Conservation (phyloP, 371 early-diverging fungal species). For the Rhizopus microsporus region DNA sequence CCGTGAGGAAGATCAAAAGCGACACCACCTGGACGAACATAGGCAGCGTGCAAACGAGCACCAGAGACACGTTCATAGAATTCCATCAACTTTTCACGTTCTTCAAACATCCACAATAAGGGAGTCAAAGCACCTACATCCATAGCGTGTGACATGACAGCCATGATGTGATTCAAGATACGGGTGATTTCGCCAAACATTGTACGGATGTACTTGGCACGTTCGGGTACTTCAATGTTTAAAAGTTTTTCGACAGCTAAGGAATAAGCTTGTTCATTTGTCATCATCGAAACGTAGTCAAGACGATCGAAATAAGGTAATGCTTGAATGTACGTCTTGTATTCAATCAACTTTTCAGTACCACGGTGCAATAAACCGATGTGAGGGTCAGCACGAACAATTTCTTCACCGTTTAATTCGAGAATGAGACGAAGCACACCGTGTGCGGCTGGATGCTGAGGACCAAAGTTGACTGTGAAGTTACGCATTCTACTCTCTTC, state of each 20-base stretch:
- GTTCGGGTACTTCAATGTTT: conserved; percentile 93
- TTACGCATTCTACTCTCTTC: conserved; percentile 66
- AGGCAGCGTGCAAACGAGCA: conserved; percentile 97
- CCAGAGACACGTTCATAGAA: conserved; percentile 98
- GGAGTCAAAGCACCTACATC: conserved; percentile 98
- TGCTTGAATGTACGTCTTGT: conserved; percentile 96
- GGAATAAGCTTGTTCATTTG: conserved; percentile 92
- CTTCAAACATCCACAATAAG: conserved; percentile 98
- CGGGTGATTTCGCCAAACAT: conserved; percentile 97
- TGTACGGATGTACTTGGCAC: conserved; percentile 96
- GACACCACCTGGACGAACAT: conserved; percentile 97
- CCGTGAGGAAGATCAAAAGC: conserved; percentile 92
- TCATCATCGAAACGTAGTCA: conserved; percentile 99
- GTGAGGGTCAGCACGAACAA: conserved; percentile 95
- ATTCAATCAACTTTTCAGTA: conserved; percentile 98
- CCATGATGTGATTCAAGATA: conserved; percentile 97
- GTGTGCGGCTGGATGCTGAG: conserved; percentile 99
- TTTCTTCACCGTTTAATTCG: conserved; percentile 92
- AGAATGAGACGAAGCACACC: conserved; percentile 97
- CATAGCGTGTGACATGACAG: conserved; percentile 94
- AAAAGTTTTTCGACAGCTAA: conserved; percentile 96
- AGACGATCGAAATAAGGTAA: conserved; percentile 98
- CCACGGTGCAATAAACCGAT: conserved; percentile 97
- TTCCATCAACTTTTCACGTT: conserved; percentile 98
- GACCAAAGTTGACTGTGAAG: conserved; percentile 97